phyloP scores from a whole-genome alignment of 345 rosid genomes.

The Eucalyptus fibrosa region DNA sequence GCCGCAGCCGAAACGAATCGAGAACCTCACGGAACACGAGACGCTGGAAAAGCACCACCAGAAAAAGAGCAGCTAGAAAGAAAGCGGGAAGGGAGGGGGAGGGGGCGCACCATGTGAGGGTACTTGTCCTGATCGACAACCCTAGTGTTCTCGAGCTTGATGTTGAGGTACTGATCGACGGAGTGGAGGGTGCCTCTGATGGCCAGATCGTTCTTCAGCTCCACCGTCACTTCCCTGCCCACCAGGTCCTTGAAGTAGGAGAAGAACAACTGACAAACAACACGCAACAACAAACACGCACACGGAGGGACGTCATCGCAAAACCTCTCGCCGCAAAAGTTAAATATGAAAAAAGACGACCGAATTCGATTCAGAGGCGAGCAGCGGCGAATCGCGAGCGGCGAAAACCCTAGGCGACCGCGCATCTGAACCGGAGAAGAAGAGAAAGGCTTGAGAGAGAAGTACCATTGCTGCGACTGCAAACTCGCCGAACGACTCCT shows the following conservation, averaged over 20 bases:
- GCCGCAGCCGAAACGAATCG: not conserved
- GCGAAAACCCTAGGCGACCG: not conserved
- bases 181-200: constrained; percentile 98
- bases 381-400: not conserved
- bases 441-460: not conserved
- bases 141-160: constrained; percentile 98
- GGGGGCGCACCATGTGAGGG: constrained; percentile 84
- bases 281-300: not conserved
- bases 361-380: not conserved
- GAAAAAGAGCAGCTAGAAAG: not conserved
- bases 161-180: constrained; percentile 97
- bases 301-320: not conserved
- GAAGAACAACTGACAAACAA: constrained; percentile 67
- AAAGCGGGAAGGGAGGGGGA: not conserved
- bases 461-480: not conserved
- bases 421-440: not conserved
- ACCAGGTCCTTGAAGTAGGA: constrained; percentile 99
- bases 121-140: constrained; percentile 99
- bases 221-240: constrained; percentile 98
- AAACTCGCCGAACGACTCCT: not conserved
- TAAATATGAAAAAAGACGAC: not conserved
- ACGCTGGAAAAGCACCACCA: not conserved
- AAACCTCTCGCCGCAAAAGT: not conserved
- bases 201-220: constrained; percentile 96
- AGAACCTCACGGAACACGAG: not conserved